Percentiles rank a stretch among this genome's conserved stretches.
phyloP scores from a whole-genome alignment of 176 grass and related monocot species.

The Phyllostachys edulis region DNA sequence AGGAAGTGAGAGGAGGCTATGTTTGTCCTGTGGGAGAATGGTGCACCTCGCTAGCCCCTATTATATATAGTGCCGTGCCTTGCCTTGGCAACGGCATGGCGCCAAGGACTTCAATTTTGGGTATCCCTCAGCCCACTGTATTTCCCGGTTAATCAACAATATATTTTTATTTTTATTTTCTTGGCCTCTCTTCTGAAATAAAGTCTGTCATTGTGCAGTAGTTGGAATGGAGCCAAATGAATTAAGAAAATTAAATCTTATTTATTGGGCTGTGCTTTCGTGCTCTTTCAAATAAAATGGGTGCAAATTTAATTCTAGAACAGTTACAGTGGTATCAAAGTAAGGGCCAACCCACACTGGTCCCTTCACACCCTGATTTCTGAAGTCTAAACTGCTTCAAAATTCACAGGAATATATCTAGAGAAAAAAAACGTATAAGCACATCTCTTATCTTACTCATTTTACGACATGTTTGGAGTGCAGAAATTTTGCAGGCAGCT shows the following conservation, averaged over 20 bases:
- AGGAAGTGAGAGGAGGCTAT: not conserved
- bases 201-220: not conserved
- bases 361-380: not conserved
- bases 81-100: not conserved
- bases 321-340: not conserved
- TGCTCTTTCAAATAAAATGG: not conserved
- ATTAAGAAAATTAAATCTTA: not conserved
- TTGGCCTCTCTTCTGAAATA: slow-evolving; percentile 4
- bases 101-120: not conserved
- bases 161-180: not conserved
- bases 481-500: not conserved
- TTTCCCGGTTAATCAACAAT: not conserved
- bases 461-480: not conserved
- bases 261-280: not conserved
- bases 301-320: not conserved
- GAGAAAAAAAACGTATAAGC: not conserved
- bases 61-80: slow-evolving; percentile 25
- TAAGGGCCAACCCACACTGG: not conserved
- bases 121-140: not conserved
- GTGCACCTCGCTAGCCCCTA: not conserved
- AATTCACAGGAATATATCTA: not conserved
- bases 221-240: not conserved
- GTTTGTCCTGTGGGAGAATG: slow-evolving; percentile 29
- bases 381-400: not conserved
- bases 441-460: not conserved